Conservation (phyloP, 805 yeast species). For the Monosporozyma unispora region DNA sequence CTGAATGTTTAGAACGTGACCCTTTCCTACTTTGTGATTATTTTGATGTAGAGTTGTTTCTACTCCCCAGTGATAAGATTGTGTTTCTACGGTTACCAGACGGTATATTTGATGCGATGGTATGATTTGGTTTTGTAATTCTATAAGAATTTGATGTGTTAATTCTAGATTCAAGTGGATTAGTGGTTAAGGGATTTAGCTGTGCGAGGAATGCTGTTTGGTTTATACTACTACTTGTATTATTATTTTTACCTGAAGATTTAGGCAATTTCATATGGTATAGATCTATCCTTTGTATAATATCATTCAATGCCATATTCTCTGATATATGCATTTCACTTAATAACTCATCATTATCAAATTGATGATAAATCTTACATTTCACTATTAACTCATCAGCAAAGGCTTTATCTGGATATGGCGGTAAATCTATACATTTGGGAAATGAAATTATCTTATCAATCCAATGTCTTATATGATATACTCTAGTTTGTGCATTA, state of each 20-base stretch:
- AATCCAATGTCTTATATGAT: slow-evolving; percentile 3
- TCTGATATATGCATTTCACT: neutral
- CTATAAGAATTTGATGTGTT: neutral
- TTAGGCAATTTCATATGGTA: no score
- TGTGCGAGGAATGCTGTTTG: neutral
- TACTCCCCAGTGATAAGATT: neutral
- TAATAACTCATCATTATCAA: neutral
- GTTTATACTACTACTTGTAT: no score
- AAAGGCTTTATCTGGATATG: neutral
- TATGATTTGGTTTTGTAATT: neutral
- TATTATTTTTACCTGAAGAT: no score
- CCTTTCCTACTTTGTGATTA: no score
- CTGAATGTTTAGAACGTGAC: neutral
- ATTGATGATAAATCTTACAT: neutral
- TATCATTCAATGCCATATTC: neutral
- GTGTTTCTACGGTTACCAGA: no score
- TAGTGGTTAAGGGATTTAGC: neutral
- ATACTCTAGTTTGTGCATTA: neutral
- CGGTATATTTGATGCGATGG: neutral
- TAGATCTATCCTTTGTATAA: neutral
- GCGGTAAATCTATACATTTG: neutral
- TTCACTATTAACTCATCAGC: neutral
- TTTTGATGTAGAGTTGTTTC: neutral
- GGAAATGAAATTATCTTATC: neutral
- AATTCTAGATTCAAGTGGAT: neutral